Conservation (phyloP, 2,329 filamentous ascomycete genomes). For the Atkinsonella hypoxylon region DNA sequence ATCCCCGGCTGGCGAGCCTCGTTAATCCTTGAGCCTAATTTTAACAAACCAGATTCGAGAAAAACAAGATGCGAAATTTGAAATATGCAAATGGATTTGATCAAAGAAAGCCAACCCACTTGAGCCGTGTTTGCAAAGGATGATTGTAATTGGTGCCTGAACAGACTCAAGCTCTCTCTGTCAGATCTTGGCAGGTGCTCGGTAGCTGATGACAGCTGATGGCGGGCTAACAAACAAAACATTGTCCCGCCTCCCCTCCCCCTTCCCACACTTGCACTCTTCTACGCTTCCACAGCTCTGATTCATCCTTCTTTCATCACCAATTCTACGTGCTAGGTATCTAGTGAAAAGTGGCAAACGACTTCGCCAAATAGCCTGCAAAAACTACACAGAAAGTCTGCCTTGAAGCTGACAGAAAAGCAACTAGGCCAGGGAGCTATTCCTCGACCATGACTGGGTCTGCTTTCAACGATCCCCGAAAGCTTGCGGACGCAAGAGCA, state of each 20-base stretch:
- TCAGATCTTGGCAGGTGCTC: constrained; percentile 3
- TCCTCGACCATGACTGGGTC: constrained; percentile 8
- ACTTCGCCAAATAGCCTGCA: too few species aligned
- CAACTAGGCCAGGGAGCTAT: not conserved
- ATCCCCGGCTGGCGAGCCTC: not conserved
- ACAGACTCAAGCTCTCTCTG: not conserved
- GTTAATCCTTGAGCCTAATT: too few species aligned
- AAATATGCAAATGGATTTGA: too few species aligned
- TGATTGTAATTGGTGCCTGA: not conserved
- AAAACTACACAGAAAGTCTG: too few species aligned
- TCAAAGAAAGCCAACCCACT: too few species aligned
- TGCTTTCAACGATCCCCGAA: constrained; percentile 14
- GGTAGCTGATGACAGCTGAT: not conserved
- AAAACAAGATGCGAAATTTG: too few species aligned
- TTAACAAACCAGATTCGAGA: too few species aligned
- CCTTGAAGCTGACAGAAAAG: not conserved
- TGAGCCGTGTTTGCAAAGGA: too few species aligned
- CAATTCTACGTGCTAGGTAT: too few species aligned
- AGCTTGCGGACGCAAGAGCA: constrained; percentile 16
- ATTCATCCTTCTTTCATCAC: too few species aligned
- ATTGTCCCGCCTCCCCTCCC: not conserved
- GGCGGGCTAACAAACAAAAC: not conserved
- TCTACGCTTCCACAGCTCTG: too few species aligned
- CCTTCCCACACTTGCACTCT: not conserved
- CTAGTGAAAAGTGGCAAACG: too few species aligned